Evolutionary conservation across 2,329 filamentous ascomycete species (phyloP).

Genomic region (Clonostachys solani): DNA sequence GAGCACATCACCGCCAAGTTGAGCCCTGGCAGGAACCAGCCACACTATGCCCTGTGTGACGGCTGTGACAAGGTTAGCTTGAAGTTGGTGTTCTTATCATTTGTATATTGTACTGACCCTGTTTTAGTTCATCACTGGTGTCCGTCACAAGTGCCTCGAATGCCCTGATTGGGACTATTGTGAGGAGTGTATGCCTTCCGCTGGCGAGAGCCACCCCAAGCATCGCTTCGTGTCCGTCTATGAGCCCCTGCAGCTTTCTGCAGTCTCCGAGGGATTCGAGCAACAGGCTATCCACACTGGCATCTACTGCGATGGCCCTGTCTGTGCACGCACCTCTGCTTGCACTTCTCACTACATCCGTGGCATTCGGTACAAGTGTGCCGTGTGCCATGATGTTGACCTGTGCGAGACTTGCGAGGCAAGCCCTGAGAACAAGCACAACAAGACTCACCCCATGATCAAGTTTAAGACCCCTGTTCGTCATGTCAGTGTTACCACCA

Average conservation of each 20-base stretch:
- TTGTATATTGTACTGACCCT: neutral
- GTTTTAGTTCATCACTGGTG: conserved; percentile 65
- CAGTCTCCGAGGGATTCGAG: neutral
- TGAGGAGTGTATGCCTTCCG: conserved; percentile 65
- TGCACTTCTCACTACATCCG: conserved; percentile 60
- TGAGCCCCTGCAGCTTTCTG: conserved; percentile 51
- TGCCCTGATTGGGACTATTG: conserved; percentile 99
- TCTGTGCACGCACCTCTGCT: conserved; percentile 60
- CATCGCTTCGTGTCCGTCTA: conserved; percentile 91
- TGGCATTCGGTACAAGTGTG: conserved; percentile 93
- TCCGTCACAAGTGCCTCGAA: conserved; percentile 93
- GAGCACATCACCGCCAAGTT: conserved; percentile 63
- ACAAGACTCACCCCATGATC: conserved; percentile 93
- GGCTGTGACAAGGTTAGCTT: conserved; percentile 66
- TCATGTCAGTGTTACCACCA: conserved; percentile 80
- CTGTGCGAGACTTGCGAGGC: conserved; percentile 96
- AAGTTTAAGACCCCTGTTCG: conserved; percentile 94
- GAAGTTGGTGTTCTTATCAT: neutral
- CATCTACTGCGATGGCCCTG: conserved; percentile 91
- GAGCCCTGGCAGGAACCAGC: conserved; percentile 72
- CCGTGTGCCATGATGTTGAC: conserved; percentile 90
- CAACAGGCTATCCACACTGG: conserved; percentile 61
- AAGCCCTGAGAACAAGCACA: conserved; percentile 77
- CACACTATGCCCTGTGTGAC: conserved; percentile 89
- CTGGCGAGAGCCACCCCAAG: conserved; percentile 65